phyloP scores from a whole-genome alignment of 2,329 filamentous ascomycete species.

The Alternaria hordeiaustralica region DNA sequence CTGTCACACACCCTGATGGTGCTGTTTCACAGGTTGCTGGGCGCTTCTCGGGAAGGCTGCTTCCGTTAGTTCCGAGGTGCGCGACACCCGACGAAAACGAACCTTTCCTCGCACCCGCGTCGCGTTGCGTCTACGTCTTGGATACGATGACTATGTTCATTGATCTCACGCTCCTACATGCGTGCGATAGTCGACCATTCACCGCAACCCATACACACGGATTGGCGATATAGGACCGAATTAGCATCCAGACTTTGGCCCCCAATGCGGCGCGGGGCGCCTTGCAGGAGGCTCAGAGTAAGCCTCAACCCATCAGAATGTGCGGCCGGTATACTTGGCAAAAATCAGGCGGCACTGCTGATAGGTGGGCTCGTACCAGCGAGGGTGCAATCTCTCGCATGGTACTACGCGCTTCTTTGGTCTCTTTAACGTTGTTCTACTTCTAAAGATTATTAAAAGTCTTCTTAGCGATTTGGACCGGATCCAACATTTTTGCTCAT shows the following conservation, averaged over 20 bases:
- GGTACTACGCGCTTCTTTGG: not conserved
- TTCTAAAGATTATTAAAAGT: too few species aligned
- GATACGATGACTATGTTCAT: not conserved
- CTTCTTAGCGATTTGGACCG: too few species aligned
- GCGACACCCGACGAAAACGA: not conserved
- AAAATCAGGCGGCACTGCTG: conserved; percentile 7
- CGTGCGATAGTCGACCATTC: not conserved
- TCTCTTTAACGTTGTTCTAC: not conserved
- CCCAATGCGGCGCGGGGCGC: not conserved
- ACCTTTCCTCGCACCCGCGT: not conserved
- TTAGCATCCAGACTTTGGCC: not conserved
- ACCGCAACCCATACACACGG: not conserved
- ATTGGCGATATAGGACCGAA: not conserved
- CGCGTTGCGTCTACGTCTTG: not conserved
- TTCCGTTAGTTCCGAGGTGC: not conserved
- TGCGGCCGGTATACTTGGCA: conserved; percentile 16
- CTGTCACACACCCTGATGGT: not conserved
- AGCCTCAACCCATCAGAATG: not conserved
- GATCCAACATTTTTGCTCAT: not conserved
- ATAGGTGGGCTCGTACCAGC: conserved; percentile 20
- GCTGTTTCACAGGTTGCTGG: not conserved
- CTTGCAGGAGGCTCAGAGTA: not conserved
- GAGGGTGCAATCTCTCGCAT: conserved; percentile 15
- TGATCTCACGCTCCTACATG: not conserved
- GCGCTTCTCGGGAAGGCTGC: not conserved